phyloP scores from a whole-genome alignment of 2,329 filamentous ascomycete species.

The Aspergillus chevalieri region DNA sequence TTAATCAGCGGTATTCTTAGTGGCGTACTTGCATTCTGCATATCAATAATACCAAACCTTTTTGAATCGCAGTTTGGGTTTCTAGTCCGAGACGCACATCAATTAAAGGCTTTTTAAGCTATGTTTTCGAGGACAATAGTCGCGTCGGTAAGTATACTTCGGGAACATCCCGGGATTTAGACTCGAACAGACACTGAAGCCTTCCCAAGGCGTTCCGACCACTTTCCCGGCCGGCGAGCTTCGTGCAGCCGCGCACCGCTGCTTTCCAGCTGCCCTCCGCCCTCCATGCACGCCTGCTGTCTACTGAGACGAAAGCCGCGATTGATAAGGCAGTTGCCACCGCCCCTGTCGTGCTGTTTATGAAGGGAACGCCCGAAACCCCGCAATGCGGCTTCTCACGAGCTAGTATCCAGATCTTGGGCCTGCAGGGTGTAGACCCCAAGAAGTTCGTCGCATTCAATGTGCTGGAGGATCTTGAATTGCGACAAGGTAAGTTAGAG shows the following conservation, averaged over 20 bases:
- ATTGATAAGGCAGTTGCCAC: constrained; percentile 87
- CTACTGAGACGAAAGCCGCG: constrained; percentile 68
- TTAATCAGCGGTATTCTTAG: background rate
- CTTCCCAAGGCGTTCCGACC: constrained; percentile 24
- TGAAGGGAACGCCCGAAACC: constrained; percentile 96
- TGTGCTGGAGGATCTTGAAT: constrained; percentile 82
- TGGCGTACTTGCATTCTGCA: background rate
- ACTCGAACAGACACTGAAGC: background rate
- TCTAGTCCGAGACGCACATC: background rate
- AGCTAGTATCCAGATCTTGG: constrained; percentile 89
- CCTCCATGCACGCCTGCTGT: constrained; percentile 59
- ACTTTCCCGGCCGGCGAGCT: constrained; percentile 18
- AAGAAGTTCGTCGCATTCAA: constrained; percentile 97
- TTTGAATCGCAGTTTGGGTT: background rate
- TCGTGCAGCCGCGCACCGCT: constrained; percentile 15
- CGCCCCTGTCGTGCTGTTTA: constrained; percentile 92
- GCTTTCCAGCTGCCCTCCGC: constrained; percentile 33
- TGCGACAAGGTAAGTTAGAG: constrained; percentile 64
- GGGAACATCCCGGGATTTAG: background rate
- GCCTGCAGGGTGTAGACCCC: constrained; percentile 90
- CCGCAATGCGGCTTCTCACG: constrained; percentile 96
- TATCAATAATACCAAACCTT: constrained; percentile 8
- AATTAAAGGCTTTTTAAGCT: constrained; percentile 3
- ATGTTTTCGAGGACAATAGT: constrained; percentile 24
- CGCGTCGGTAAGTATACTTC: constrained; percentile 13